Conservation (phyloP, 192 early-diverging fungal genomes). For the Umbelopsis vinacea region DNA sequence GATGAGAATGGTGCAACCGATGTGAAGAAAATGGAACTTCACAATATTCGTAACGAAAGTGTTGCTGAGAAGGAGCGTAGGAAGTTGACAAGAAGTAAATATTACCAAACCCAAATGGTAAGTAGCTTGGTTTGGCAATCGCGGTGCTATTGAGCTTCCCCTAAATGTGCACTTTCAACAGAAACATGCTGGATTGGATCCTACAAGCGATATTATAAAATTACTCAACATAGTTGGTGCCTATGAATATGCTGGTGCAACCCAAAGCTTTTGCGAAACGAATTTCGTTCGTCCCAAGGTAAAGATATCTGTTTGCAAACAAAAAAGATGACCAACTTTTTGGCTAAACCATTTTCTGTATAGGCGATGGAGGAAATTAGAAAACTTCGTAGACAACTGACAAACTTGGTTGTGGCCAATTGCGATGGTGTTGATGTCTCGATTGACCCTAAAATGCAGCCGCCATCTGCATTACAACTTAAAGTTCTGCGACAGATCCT, state of each 20-base stretch:
- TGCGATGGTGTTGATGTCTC: constrained; percentile 60
- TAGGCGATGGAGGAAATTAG: constrained; percentile 79
- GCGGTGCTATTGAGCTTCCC: neutral
- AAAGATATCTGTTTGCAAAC: constrained; percentile 36
- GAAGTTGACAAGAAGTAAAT: constrained; percentile 63
- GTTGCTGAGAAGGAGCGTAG: constrained; percentile 63
- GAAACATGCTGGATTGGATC: constrained; percentile 76
- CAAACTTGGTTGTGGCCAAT: constrained; percentile 68
- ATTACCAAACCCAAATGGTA: constrained; percentile 71
- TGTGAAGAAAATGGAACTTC: constrained; percentile 53
- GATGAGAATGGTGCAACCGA: constrained; percentile 49
- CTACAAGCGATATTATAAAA: constrained; percentile 85
- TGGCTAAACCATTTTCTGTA: constrained; percentile 32
- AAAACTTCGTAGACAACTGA: constrained; percentile 77
- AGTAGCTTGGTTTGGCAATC: neutral
- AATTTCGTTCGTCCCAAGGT: constrained; percentile 88
- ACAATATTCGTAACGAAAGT: constrained; percentile 61
- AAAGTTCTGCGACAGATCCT: constrained; percentile 85
- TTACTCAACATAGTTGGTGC: constrained; percentile 90
- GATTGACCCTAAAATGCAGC: constrained; percentile 69
- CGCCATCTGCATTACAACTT: constrained; percentile 69
- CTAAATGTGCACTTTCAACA: constrained; percentile 30
- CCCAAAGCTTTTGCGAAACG: constrained; percentile 71
- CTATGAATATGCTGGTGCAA: constrained; percentile 72
- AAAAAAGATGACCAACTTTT: constrained; percentile 40